These are phyloP conservation scores for Pholiota adiposa DNA, from an alignment of 1,284 basidiomycete species.

Conservation along the genomic window DNA sequence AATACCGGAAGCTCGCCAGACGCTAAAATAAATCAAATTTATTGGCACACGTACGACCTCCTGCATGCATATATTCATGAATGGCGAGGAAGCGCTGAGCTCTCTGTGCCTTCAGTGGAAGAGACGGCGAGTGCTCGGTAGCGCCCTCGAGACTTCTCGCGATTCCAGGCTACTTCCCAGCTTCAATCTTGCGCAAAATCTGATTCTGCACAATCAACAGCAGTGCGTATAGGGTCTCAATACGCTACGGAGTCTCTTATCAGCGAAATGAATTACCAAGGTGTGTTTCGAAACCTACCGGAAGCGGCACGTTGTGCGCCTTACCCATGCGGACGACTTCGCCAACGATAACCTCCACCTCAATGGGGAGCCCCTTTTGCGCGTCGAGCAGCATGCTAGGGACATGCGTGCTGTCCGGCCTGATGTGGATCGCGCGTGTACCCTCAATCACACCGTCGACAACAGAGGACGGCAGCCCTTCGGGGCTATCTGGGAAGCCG, in stretches of 20 bases:
- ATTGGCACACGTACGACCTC: too few species aligned
- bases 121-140: too few species aligned
- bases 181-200: slow-evolving; percentile 26
- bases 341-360: slow-evolving; percentile 69
- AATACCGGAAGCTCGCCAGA: too few species aligned
- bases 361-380: slow-evolving; percentile 57
- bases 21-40: too few species aligned
- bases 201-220: slow-evolving; percentile 36
- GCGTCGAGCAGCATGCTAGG: slow-evolving; percentile 69
- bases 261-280: not conserved
- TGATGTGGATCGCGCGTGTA: slow-evolving; percentile 43
- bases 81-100: too few species aligned
- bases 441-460: slow-evolving; percentile 43
- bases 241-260: slow-evolving; percentile 20
- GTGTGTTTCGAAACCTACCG: slow-evolving; percentile 43
- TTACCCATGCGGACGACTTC: slow-evolving; percentile 59
- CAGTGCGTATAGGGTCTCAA: slow-evolving; percentile 32
- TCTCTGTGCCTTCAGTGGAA: too few species aligned
- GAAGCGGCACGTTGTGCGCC: slow-evolving; percentile 48
- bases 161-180: not conserved
- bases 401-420: slow-evolving; percentile 48
- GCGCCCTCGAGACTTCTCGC: too few species aligned
- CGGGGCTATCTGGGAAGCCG: slow-evolving; percentile 47
- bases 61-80: too few species aligned
- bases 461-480: slow-evolving; percentile 47